phyloP scores from a whole-genome alignment of 1,139 yeast species.

The Spencermartinsiella ligniputridi region DNA sequence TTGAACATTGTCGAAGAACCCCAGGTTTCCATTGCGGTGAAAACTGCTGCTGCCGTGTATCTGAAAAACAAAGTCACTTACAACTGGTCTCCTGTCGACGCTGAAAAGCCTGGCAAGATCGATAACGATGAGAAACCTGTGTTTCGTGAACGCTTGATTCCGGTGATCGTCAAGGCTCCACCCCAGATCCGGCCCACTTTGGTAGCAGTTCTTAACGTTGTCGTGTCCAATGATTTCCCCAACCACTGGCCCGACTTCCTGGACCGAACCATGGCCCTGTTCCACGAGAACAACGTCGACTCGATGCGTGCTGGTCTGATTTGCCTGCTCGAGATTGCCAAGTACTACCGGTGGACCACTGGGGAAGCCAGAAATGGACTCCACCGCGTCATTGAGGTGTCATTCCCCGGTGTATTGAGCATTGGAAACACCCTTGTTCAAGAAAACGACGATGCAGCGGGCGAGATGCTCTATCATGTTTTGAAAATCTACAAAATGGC shows the following conservation, averaged over 20 bases:
- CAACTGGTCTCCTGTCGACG: conserved; percentile 52
- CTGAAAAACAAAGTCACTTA: conserved; percentile 71
- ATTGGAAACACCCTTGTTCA: conserved; percentile 59
- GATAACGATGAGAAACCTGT: conserved; percentile 68
- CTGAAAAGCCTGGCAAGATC: conserved; percentile 36
- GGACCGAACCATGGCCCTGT: conserved; percentile 52
- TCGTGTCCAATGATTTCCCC: conserved; percentile 69
- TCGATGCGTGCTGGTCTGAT: conserved; percentile 71
- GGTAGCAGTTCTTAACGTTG: conserved; percentile 61
- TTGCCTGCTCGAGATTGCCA: conserved; percentile 67
- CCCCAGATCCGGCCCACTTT: conserved; percentile 51
- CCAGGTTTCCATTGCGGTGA: conserved; percentile 52
- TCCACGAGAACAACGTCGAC: conserved; percentile 51
- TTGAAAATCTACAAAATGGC: conserved; percentile 79
- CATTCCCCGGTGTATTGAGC: conserved; percentile 64
- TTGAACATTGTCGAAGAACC: conserved; percentile 63
- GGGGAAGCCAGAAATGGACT: conserved; percentile 54
- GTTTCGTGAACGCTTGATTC: conserved; percentile 58
- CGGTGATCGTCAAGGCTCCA: conserved; percentile 42
- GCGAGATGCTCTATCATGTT: conserved; percentile 74
- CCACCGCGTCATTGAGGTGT: conserved; percentile 56
- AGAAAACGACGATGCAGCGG: conserved; percentile 44
- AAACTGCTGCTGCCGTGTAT: conserved; percentile 80
- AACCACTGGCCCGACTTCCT: conserved; percentile 65
- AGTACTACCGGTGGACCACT: conserved; percentile 72